Evolutionary conservation across 805 yeast genomes (phyloP).

Genomic region (Hanseniaspora hatyaiensis): DNA sequence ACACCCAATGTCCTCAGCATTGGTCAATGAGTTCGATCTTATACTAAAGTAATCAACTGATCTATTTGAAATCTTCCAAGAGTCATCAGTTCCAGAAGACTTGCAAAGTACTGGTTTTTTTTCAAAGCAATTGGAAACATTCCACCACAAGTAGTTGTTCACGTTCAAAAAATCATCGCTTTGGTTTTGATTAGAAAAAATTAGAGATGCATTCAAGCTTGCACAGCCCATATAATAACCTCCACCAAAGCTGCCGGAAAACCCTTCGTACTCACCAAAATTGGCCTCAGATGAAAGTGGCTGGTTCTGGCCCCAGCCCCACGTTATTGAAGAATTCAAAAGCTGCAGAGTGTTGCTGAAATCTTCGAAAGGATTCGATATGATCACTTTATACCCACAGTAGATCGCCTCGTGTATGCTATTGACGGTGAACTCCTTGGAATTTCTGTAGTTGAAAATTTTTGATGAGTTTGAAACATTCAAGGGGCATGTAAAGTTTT

Average conservation of each 20-base stretch:
- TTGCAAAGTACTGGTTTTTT: slow-evolving; percentile 44
- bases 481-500: slow-evolving; percentile 8
- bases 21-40: slow-evolving; percentile 18
- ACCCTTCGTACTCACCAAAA: slow-evolving; percentile 20
- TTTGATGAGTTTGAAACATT: background rate
- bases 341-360: slow-evolving; percentile 27
- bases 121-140: slow-evolving; percentile 54
- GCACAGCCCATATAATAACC: slow-evolving; percentile 16
- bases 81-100: slow-evolving; percentile 30
- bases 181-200: slow-evolving; percentile 29
- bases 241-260: slow-evolving; percentile 16
- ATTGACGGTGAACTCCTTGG: background rate
- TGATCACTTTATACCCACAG: slow-evolving; percentile 59
- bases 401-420: slow-evolving; percentile 31
- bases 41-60: slow-evolving; percentile 36
- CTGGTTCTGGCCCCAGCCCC: slow-evolving; percentile 66
- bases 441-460: background rate
- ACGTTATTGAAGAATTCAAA: slow-evolving; percentile 33
- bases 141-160: slow-evolving; percentile 40
- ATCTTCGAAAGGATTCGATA: slow-evolving; percentile 32
- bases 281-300: slow-evolving; percentile 31
- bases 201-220: slow-evolving; percentile 13
- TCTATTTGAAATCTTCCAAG: slow-evolving; percentile 35
- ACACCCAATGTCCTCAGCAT: slow-evolving; percentile 30
- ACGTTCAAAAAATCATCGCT: slow-evolving; percentile 33